These are phyloP conservation scores for Evernia prunastri DNA, from an alignment of 495 filamentous ascomycete genomes.

Conservation along the genomic window DNA sequence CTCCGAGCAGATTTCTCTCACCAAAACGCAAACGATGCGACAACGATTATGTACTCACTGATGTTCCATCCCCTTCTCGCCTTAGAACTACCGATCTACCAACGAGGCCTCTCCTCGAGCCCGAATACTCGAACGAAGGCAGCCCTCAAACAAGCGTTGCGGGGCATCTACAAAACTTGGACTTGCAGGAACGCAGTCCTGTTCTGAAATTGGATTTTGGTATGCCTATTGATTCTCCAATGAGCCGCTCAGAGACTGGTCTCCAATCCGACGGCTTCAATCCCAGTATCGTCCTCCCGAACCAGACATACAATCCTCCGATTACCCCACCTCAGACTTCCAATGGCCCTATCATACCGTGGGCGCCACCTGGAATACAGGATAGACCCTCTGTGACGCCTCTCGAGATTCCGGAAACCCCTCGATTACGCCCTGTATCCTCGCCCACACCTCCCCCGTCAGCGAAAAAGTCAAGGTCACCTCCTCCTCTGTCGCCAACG, in stretches of 20 bases:
- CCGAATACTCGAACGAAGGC: constrained; percentile 15
- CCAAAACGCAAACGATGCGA: constrained; percentile 41
- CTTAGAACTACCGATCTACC: constrained; percentile 22
- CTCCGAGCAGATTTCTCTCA: constrained; percentile 28
- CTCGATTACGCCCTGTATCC: constrained; percentile 18
- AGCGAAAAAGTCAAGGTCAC: constrained; percentile 27
- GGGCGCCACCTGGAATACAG: constrained; percentile 20
- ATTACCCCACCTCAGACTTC: constrained; percentile 34
- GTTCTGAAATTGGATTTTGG: constrained; percentile 27
- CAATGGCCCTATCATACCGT: constrained; percentile 30
- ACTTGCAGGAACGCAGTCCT: constrained; percentile 44
- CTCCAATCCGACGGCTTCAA: constrained; percentile 7
- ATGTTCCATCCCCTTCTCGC: constrained; percentile 35
- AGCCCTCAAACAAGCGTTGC: constrained; percentile 62
- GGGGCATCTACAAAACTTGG: constrained; percentile 56
- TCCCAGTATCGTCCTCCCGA: constrained; percentile 14
- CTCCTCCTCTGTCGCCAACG: constrained; percentile 46
- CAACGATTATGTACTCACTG: constrained; percentile 32
- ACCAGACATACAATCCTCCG: constrained; percentile 4
- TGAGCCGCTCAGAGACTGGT: not conserved
- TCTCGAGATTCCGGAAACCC: constrained; percentile 22
- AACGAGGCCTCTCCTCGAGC: constrained; percentile 4
- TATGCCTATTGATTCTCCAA: constrained; percentile 16
- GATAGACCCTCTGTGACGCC: constrained; percentile 1
- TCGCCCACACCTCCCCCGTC: constrained; percentile 16